Base-by-base conservation (phyloP, 2,329 filamentous ascomycete species). In the Alternaria brassicicola region DNA sequence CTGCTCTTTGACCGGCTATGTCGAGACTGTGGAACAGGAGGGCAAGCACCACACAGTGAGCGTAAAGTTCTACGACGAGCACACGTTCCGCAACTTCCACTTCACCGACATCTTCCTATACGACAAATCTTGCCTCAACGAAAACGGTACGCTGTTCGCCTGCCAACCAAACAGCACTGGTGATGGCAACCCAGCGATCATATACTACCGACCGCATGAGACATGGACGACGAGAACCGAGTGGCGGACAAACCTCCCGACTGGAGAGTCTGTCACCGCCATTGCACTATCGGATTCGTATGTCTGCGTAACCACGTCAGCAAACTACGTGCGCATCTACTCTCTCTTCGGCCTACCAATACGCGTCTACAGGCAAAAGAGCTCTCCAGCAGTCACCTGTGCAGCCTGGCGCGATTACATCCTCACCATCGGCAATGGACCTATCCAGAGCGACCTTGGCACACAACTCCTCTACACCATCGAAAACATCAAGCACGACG, bases 201-300 rank as follows among this genome's bases (percentile, higher is more conserved):
- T 99, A n/a, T 97, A 97, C 78, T 99, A 98, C 78, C 87, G 95
- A 6, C 95, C 96, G 0, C 95, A 99, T 73, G 94, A 99, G 79
- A 96, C 92, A 1, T 99, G 95, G 95, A 97, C 93, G 2, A 86
- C 91, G 48, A 86, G 95, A 50, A 86, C 88, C 19, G 95, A 99
- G 78, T 98, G 94, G 93, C 88, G 92, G 48, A 97, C 90, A 0
- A 84, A 90, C 63, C 79, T 99, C n/a, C 95, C 95, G 0, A 85
- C 85, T 30, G 92, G 92, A n/a, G 95, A 99, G 78, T 85, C 89
- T 10, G 87, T 97, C 2, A 88, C 88, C 47, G 91, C 94, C 58
- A 92, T 99, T 81, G 94, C 95, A 0, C 84, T 99, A 13, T 96
- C 92, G 74, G 90, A 95, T 42, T 93, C 91, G 0, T 98, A 96